These are phyloP conservation scores for Boletus sensibilis DNA, from an alignment of 768 basidiomycete species.

Conservation along the genomic window DNA sequence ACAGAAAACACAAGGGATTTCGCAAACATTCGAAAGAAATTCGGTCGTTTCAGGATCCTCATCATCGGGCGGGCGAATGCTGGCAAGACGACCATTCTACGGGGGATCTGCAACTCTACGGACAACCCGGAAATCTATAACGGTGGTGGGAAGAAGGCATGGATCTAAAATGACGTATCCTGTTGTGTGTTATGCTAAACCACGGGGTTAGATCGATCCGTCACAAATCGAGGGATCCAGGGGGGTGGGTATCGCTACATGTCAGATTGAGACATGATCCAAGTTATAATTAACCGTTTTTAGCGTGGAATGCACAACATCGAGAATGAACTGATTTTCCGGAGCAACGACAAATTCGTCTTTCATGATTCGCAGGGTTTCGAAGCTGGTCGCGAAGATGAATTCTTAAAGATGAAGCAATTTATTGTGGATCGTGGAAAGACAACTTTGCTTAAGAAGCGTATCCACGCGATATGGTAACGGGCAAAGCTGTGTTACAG, in stretches of 20 bases:
- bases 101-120: background rate
- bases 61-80: constrained; percentile 6
- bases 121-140: constrained; percentile 8
- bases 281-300: no score
- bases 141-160: background rate
- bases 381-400: constrained; percentile 3
- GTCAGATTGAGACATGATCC: no score
- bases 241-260: background rate
- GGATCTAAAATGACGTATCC: background rate
- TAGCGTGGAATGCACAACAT: background rate
- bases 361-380: constrained; percentile 6
- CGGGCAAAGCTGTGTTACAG: no score
- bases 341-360: background rate
- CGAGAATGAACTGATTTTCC: constrained; percentile 3
- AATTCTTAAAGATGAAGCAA: constrained; percentile 2
- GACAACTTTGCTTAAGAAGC: constrained; percentile 1
- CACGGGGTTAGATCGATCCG: background rate
- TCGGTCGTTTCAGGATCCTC: background rate
- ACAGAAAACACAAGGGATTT: background rate
- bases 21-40: background rate
- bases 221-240: background rate
- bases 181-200: background rate
- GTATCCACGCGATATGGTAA: constrained; percentile 8
- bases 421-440: constrained; percentile 3
- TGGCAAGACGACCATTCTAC: constrained; percentile 7